Conservation (phyloP, 257 asterid species). For the Ocimum tenuiflorum region DNA sequence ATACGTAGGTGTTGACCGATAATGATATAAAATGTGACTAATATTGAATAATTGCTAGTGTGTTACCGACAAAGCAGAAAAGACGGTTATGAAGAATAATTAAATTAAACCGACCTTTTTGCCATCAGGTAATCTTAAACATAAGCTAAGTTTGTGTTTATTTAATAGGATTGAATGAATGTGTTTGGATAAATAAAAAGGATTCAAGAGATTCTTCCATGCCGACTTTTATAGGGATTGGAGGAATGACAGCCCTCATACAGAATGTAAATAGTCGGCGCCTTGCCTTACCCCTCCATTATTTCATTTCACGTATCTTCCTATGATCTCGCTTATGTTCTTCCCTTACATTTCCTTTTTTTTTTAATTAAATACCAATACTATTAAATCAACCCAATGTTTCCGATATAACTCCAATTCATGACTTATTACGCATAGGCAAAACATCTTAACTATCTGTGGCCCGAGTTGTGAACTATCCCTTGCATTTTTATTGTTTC, state of each 20-base stretch:
- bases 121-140: conserved; percentile 34
- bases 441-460: too few species aligned
- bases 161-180: conserved; percentile 14
- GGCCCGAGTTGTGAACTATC: too few species aligned
- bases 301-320: neutral
- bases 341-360: too few species aligned
- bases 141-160: conserved; percentile 16
- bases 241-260: conserved; percentile 43
- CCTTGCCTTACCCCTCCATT: neutral
- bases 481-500: too few species aligned
- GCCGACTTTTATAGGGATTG: conserved; percentile 35
- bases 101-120: conserved; percentile 36
- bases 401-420: too few species aligned
- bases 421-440: too few species aligned
- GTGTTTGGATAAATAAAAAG: conserved; percentile 16
- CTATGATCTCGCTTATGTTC: too few species aligned
- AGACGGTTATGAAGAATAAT: conserved; percentile 21
- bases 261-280: conserved; percentile 49
- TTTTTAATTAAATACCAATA: too few species aligned
- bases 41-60: conserved; percentile 4
- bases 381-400: too few species aligned
- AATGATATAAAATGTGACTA: conserved; percentile 9
- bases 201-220: conserved; percentile 14
- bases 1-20: conserved; percentile 12
- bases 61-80: conserved; percentile 49